phyloP scores from a whole-genome alignment of 306 rosid genomes.

The Rosa chinensis region DNA sequence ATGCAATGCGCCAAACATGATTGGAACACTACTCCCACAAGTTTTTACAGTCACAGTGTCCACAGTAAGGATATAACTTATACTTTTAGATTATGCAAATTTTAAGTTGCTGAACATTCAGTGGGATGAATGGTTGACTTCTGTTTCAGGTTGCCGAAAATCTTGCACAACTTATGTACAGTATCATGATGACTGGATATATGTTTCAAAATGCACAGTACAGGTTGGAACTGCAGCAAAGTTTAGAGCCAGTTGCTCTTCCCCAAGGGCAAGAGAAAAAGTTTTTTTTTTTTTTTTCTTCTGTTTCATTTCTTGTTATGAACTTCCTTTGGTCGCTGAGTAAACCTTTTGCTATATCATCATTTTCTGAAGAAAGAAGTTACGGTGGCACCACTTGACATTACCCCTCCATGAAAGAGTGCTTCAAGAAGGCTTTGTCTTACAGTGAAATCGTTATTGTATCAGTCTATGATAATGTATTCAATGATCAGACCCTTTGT shows the following conservation, averaged over 20 bases:
- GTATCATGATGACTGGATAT: slow-evolving; percentile 97
- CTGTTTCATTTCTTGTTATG: background rate
- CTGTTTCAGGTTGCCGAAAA: slow-evolving; percentile 88
- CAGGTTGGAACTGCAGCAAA: slow-evolving; percentile 89
- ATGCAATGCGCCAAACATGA: slow-evolving; percentile 97
- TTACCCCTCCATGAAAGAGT: background rate
- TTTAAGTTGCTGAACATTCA: background rate
- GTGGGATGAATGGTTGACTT: slow-evolving; percentile 26
- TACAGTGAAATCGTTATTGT: background rate
- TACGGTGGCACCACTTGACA: background rate
- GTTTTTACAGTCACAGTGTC: slow-evolving; percentile 81
- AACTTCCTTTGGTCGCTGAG: background rate
- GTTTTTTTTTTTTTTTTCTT: slow-evolving; percentile 26
- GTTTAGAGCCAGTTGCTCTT: slow-evolving; percentile 93
- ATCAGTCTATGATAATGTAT: background rate
- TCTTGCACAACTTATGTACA: slow-evolving; percentile 98
- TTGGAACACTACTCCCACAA: slow-evolving; percentile 95
- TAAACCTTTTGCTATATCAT: background rate
- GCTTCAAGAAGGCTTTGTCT: background rate
- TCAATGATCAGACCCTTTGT: background rate
- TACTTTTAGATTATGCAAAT: background rate
- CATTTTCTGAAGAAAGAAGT: background rate
- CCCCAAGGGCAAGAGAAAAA: slow-evolving; percentile 73
- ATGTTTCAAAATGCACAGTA: slow-evolving; percentile 95
- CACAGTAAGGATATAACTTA: slow-evolving; percentile 51